Percentiles rank a stretch among this genome's conserved stretches.
Conservation (phyloP, 345 rosid species). For the Raphanus raphanistrum region DNA sequence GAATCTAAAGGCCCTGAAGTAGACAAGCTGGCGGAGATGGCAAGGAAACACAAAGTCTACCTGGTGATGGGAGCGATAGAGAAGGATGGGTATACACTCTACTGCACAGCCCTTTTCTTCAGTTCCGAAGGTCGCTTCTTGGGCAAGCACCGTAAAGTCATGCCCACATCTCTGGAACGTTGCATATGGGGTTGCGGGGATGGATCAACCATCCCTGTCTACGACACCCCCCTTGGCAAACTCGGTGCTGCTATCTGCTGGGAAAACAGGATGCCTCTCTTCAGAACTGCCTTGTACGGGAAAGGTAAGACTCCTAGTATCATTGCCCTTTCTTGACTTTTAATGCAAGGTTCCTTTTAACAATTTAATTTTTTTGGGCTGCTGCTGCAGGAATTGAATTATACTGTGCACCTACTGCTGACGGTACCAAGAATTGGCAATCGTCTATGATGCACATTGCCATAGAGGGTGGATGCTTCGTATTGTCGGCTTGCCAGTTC, state of each 20-base stretch:
- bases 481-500: conserved; percentile 77
- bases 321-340: no score
- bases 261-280: conserved; percentile 95
- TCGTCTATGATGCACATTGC: conserved; percentile 86
- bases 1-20: conserved; percentile 67
- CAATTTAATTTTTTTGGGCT: conserved; percentile 5
- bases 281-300: conserved; percentile 77
- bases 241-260: conserved; percentile 92
- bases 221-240: conserved; percentile 78
- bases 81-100: conserved; percentile 88
- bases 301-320: conserved; percentile 52
- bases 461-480: conserved; percentile 89
- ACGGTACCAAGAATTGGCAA: conserved; percentile 65
- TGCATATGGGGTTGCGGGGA: conserved; percentile 98
- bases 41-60: conserved; percentile 66
- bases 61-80: conserved; percentile 90
- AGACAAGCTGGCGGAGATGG: conserved; percentile 68
- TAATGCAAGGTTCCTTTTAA: background rate
- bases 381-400: conserved; percentile 60
- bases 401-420: conserved; percentile 96
- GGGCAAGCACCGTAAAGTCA: conserved; percentile 86
- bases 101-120: conserved; percentile 82
- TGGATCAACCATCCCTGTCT: conserved; percentile 85
- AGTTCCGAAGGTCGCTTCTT: conserved; percentile 71
- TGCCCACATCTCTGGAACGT: conserved; percentile 89